Evolutionary conservation across 83 land plant genomes (phyloP).

Genomic region (Diphasiastrum complanatum): DNA sequence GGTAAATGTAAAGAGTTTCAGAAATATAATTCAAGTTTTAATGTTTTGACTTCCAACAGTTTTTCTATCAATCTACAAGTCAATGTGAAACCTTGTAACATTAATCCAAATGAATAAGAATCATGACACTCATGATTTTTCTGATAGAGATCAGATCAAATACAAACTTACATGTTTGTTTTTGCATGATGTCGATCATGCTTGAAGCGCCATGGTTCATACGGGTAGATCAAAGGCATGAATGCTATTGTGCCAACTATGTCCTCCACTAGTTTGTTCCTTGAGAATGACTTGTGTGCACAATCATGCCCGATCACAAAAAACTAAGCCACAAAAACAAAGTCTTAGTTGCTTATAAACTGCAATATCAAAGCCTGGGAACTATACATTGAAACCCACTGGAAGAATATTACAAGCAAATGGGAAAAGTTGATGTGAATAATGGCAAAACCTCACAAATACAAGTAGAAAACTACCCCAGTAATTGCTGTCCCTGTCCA

Average conservation of each 20-base stretch:
- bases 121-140: background rate
- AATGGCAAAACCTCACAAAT: background rate
- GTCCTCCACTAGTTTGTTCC: constrained; percentile 78
- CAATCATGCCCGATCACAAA: constrained; percentile 98
- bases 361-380: constrained; percentile 6
- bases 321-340: constrained; percentile 39
- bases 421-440: background rate
- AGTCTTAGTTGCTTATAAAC: constrained; percentile 3
- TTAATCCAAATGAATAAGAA: no score
- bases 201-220: constrained; percentile 95
- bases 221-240: constrained; percentile 85
- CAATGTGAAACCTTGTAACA: no score
- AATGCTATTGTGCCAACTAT: constrained; percentile 86
- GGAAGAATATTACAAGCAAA: background rate
- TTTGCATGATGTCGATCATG: constrained; percentile 94
- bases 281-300: constrained; percentile 90
- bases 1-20: no score
- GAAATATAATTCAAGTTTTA: no score
- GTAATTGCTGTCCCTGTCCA: constrained; percentile 90
- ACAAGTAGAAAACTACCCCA: constrained; percentile 51
- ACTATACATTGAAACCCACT: background rate
- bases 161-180: constrained; percentile 71
- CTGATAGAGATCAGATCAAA: background rate
- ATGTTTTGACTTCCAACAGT: no score
- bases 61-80: no score